Evolutionary conservation across 1,139 yeast species (phyloP), one percentile per base, ranked within the genome.

Genomic region (Nakaseomyces nivariensis): DNA sequence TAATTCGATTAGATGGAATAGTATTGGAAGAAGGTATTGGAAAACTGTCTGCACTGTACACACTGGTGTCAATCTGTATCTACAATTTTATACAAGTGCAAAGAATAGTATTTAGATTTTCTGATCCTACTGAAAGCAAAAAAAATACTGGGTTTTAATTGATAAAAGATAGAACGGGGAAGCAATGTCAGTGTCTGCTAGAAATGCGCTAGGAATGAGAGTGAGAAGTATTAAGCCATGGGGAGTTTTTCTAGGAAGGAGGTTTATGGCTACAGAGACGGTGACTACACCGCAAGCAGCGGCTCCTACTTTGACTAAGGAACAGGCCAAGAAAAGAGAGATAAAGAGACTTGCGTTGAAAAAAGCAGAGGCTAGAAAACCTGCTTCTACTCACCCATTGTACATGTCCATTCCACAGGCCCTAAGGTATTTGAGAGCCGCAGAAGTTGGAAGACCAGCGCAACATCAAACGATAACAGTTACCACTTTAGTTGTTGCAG

Each of bases 361-460:
- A 37, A 63, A 57, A 51, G 58, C 55, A 5, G 56, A 56, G 31
- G 67, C 67, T 17, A 60, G 58, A 45, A 54, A 52, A 38, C 74
- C 79, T 1, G 78, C 85, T 1, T 65, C 66, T 45, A 59, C 64
- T 22, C 77, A 76, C 52, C 87, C 89, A 1, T 71, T 85, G 48
- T 84, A 81, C 63, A 81, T 86, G 84, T 82, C 80, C 45, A 74
- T 87, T 10, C 78, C 86, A 10, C 68, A 72, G 24, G 97, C 97
- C 1, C 68, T 89, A 66, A 76, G 84, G 61, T 89, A 82, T 62
- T 66, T 92, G 51, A 75, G 97, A 56, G 96, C 97, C 0, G 80
- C 90, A 4, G 96, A 89, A 67, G 95, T 88, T 5, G 97, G 97
- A 4, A 80, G 85, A 60, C 80, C 92, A 2, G 71, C 77, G 4